A percentile compares a stretch with the other conserved stretches of the same genome.
phyloP scores from a whole-genome alignment of 768 basidiomycete genomes.

The Gelatoporia subvermispora region DNA sequence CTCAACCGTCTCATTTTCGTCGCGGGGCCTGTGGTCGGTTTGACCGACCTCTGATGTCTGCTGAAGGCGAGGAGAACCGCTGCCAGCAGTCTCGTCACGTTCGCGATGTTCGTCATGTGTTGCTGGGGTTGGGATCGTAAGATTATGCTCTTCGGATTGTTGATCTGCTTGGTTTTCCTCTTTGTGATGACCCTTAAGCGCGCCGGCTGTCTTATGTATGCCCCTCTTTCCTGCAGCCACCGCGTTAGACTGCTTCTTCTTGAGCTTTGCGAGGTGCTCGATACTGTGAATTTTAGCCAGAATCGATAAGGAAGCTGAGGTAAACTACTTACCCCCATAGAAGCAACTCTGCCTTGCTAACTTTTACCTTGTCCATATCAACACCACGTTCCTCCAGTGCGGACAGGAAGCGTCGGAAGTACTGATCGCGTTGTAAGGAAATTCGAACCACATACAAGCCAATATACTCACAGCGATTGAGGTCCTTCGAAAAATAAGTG shows the following conservation, averaged over 20 bases:
- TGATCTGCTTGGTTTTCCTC: too few species aligned
- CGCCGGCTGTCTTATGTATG: background rate
- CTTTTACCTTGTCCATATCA: conserved; percentile 54
- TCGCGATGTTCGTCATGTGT: too few species aligned
- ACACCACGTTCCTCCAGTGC: conserved; percentile 48
- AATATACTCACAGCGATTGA: conserved; percentile 40
- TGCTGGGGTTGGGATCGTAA: too few species aligned
- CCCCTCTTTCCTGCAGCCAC: background rate
- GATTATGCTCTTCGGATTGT: too few species aligned
- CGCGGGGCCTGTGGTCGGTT: too few species aligned
- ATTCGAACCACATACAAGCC: too few species aligned
- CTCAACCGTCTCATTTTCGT: too few species aligned
- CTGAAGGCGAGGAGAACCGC: too few species aligned
- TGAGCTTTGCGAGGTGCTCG: conserved; percentile 40
- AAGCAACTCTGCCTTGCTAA: conserved; percentile 55
- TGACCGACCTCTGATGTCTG: too few species aligned
- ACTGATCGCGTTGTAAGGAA: conserved; percentile 29
- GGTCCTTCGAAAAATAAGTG: conserved; percentile 31
- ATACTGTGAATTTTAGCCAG: conserved; percentile 32
- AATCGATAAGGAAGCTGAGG: background rate
- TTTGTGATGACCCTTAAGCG: background rate
- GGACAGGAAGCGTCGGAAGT: conserved; percentile 53
- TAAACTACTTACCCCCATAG: conserved; percentile 54
- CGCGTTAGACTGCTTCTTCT: conserved; percentile 33
- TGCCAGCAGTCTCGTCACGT: too few species aligned